Evolutionary conservation across 768 basidiomycete genomes (phyloP).

Genomic region (Suillus subluteus): DNA sequence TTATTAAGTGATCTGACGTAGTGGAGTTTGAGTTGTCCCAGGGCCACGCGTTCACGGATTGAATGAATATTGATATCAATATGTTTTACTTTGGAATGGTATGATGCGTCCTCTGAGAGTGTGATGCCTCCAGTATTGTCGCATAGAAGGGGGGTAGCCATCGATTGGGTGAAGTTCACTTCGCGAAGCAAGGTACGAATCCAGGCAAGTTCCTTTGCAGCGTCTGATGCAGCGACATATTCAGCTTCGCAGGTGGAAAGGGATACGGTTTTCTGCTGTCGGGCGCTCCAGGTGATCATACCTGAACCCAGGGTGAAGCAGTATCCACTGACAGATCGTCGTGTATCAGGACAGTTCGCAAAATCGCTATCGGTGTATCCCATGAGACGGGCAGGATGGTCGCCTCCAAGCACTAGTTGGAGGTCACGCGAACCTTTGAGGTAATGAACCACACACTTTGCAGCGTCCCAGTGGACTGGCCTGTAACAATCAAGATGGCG

Average conservation of each 20-base stretch:
- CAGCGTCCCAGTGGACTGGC: too few relatives aligned
- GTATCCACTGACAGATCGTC: too few relatives aligned
- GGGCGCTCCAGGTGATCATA: too few relatives aligned
- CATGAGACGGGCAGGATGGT: too few relatives aligned
- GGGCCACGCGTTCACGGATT: accelerated
- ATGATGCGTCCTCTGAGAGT: background rate
- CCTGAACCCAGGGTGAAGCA: too few relatives aligned
- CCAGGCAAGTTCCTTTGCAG: background rate
- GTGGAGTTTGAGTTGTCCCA: background rate
- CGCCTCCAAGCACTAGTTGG: too few relatives aligned
- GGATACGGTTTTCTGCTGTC: too few relatives aligned
- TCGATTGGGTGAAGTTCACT: background rate
- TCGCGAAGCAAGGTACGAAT: background rate
- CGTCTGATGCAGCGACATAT: background rate
- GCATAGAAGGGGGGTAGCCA: background rate
- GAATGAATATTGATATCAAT: background rate
- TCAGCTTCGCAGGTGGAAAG: background rate
- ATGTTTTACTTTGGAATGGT: background rate
- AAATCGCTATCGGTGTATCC: too few relatives aligned
- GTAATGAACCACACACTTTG: too few relatives aligned
- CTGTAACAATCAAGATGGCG: too few relatives aligned
- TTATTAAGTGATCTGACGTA: background rate
- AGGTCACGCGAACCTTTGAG: too few relatives aligned
- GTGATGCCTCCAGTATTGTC: background rate
- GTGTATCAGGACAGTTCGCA: too few relatives aligned